phyloP scores from a whole-genome alignment of 108 stramenopile species.

The Cyclotella baltica region DNA sequence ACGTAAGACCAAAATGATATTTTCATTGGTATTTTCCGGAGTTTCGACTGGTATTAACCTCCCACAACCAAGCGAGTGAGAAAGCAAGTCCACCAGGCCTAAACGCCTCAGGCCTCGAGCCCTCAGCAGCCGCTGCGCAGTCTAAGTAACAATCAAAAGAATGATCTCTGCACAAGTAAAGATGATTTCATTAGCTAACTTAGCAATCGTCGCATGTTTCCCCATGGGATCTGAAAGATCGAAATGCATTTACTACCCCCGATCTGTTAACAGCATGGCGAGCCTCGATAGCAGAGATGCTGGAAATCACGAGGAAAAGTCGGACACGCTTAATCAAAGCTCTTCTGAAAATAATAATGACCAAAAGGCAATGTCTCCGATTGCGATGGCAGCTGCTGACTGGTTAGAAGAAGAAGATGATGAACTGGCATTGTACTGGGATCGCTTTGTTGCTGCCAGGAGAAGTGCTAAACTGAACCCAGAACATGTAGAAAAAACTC shows the following conservation, averaged over 20 bases:
- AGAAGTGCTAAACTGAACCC: not conserved
- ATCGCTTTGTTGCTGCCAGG: slow-evolving; percentile 31
- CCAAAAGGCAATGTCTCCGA: slow-evolving; percentile 7
- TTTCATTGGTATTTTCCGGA: too few relatives aligned
- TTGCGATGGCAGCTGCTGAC: slow-evolving; percentile 41
- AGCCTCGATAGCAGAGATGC: not conserved
- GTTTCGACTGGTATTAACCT: too few relatives aligned
- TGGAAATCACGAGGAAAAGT: not conserved
- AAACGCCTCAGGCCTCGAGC: too few relatives aligned
- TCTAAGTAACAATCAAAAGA: too few relatives aligned
- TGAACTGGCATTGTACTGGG: slow-evolving; percentile 25
- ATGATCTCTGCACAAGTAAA: too few relatives aligned
- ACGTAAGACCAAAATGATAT: too few relatives aligned
- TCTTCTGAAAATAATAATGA: not conserved
- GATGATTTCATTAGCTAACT: not conserved
- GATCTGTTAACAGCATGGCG: not conserved
- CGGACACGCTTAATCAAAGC: not conserved
- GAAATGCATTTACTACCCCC: not conserved
- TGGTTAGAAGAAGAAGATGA: slow-evolving; percentile 38
- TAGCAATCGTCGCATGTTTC: not conserved
- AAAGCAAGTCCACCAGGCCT: too few relatives aligned
- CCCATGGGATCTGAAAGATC: not conserved
- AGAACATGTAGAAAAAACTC: not conserved
- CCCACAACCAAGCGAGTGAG: too few relatives aligned
- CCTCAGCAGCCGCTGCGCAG: too few relatives aligned